These are phyloP conservation scores for Exserohilum turcica DNA, from an alignment of 2,329 filamentous ascomycete genomes.

Conservation along the genomic window DNA sequence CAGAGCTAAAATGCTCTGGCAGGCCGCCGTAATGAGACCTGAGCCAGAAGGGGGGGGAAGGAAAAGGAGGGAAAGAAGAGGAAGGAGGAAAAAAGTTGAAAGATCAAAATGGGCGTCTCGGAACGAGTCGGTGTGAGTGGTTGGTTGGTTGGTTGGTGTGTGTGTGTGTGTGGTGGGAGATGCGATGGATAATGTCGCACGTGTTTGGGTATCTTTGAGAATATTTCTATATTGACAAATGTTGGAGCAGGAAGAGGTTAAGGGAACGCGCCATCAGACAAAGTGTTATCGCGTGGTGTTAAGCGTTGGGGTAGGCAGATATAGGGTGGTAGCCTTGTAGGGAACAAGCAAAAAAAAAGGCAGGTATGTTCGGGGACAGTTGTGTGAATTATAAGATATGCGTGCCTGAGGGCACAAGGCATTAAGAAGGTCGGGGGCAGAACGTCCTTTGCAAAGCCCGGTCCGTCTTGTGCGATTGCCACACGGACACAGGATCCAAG, in stretches of 20 bases:
- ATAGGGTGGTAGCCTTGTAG: conserved; percentile 43
- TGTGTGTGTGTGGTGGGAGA: conserved; percentile 32
- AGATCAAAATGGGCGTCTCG: no score
- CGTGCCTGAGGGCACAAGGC: conserved; percentile 45
- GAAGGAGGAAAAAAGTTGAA: conserved; percentile 40
- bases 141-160: no score
- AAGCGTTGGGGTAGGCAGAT: conserved; percentile 47
- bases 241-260: conserved; percentile 44
- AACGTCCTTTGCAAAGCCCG: conserved; percentile 45
- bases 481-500: conserved; percentile 50
- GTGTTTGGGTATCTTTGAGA: conserved; percentile 45
- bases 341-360: conserved; percentile 26
- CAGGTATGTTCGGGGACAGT: conserved; percentile 43
- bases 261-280: conserved; percentile 45
- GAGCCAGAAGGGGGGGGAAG: conserved; percentile 42
- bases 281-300: conserved; percentile 47
- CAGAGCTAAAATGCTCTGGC: conserved; percentile 57
- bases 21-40: conserved; percentile 53
- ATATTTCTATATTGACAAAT: conserved; percentile 51
- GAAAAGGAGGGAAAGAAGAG: conserved; percentile 13
- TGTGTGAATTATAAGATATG: conserved; percentile 48
- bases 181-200: conserved; percentile 48
- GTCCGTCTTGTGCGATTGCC: conserved; percentile 49
- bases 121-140: conserved; percentile 36
- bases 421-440: conserved; percentile 47